phyloP scores from a whole-genome alignment of 2,329 filamentous ascomycete genomes.

The Cladorrhinum sp. region DNA sequence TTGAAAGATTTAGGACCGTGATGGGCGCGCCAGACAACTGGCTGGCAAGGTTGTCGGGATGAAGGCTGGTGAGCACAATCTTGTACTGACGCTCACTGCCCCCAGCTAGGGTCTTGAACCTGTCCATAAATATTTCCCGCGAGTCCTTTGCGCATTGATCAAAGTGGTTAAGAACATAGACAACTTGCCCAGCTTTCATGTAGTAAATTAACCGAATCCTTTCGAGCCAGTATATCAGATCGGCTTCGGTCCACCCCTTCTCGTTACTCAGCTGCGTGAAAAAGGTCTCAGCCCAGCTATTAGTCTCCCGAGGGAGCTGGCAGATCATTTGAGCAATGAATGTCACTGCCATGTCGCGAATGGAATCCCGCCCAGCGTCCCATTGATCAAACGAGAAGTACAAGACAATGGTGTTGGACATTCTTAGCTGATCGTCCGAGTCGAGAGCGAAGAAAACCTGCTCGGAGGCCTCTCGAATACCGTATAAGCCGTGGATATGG shows the following conservation, averaged over 20 bases:
- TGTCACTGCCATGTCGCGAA: conserved; percentile 13
- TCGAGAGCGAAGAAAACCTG: conserved; percentile 11
- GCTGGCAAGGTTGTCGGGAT: conserved; percentile 3
- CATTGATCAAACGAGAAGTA: conserved; percentile 17
- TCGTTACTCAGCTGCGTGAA: conserved; percentile 8
- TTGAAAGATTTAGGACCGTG: conserved; percentile 6
- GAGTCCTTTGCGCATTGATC: conserved; percentile 13
- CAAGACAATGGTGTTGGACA: neutral
- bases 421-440: neutral
- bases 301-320: conserved; percentile 2
- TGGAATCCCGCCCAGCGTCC: conserved; percentile 13
- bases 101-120: neutral
- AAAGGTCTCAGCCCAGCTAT: neutral
- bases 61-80: conserved; percentile 11
- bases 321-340: conserved; percentile 16
- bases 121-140: neutral
- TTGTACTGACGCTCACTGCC: conserved; percentile 3
- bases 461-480: conserved; percentile 2
- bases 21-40: conserved; percentile 2
- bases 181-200: neutral
- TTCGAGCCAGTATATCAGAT: conserved; percentile 10
- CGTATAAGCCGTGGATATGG: conserved; percentile 10
- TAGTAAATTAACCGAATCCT: neutral
- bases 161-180: conserved; percentile 11
- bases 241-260: conserved; percentile 13